phyloP scores from a whole-genome alignment of 345 rosid genomes.

The Eucalyptus pauciflora region DNA sequence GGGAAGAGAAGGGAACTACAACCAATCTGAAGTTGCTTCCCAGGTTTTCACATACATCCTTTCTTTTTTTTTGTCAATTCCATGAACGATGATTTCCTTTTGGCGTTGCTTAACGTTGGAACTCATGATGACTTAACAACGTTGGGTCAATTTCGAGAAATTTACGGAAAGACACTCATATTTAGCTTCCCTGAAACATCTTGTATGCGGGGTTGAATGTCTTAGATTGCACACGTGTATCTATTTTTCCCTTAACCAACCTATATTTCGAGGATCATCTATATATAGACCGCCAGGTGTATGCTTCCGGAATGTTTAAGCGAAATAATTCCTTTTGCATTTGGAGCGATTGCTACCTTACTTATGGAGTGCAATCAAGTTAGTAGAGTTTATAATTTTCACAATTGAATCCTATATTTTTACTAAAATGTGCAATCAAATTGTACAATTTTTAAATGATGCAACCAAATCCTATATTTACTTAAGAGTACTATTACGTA shows the following conservation, averaged over 20 bases:
- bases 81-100: neutral
- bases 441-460: neutral
- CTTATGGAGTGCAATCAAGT: neutral
- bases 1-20: conserved; percentile 2
- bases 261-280: neutral
- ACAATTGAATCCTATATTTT: neutral
- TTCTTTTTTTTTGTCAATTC: too few species aligned
- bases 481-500: too few species aligned
- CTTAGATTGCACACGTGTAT: too few species aligned
- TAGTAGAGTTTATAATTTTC: too few species aligned
- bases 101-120: neutral
- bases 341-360: neutral
- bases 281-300: neutral
- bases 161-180: neutral
- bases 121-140: neutral
- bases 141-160: neutral
- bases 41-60: neutral
- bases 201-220: neutral
- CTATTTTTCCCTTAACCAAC: too few species aligned
- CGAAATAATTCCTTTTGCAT: neutral
- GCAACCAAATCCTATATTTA: neutral
- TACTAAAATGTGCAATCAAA: neutral
- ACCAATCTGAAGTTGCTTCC: conserved; percentile 1
- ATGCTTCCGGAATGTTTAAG: neutral
- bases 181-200: neutral